Percentiles rank a stretch among this genome's conserved stretches.
These are phyloP conservation scores for Aspergillus panamensis DNA, from an alignment of 495 filamentous ascomycete genomes.

Conservation along the genomic window DNA sequence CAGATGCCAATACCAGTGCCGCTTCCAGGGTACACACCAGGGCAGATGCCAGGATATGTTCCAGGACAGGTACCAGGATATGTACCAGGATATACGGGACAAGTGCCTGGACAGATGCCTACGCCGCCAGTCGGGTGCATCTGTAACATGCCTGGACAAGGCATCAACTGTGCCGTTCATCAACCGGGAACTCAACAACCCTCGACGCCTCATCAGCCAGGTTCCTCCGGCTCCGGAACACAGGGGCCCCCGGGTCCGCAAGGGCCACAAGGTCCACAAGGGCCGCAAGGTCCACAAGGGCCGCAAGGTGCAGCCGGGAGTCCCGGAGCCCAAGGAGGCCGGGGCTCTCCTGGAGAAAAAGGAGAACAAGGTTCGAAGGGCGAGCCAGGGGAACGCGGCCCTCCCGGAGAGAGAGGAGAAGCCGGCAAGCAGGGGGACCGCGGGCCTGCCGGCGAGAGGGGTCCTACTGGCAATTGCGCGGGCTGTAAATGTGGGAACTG, in stretches of 20 bases:
- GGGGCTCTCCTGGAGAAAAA: not conserved
- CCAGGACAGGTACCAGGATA: not conserved
- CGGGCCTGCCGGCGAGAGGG: not conserved
- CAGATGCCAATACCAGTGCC: not conserved
- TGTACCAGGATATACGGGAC: not conserved
- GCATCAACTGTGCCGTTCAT: not conserved
- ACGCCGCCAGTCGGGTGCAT: not conserved
- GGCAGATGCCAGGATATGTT: not conserved
- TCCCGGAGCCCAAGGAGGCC: not conserved
- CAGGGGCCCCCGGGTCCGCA: not conserved
- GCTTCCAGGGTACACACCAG: not conserved
- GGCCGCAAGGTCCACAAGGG: not conserved
- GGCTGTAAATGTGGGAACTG: not conserved
- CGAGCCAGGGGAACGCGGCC: not conserved
- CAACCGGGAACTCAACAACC: not conserved
- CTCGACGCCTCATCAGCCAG: not conserved
- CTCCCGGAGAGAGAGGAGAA: not conserved
- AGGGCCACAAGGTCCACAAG: not conserved
- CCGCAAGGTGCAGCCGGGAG: not conserved
- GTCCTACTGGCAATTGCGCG: not conserved
- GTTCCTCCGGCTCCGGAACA: not conserved
- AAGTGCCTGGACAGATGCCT: not conserved
- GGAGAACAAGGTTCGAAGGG: not conserved
- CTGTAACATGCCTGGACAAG: not conserved
- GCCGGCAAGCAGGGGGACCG: not conserved